Evolutionary conservation across 345 rosid genomes (phyloP).

Genomic region (Gossypium thurberi): DNA sequence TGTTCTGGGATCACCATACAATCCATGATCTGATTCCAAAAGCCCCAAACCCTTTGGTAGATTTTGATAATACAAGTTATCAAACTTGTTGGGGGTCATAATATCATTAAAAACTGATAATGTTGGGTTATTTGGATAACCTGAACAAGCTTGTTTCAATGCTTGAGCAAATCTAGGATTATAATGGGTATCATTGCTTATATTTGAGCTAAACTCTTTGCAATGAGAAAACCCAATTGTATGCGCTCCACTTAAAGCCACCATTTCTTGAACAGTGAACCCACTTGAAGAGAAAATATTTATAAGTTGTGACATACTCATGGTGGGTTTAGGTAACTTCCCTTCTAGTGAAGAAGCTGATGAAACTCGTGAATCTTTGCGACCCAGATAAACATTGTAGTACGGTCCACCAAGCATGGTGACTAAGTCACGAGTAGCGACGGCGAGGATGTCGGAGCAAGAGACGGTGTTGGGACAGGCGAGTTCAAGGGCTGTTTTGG

Average conservation of each 20-base stretch:
- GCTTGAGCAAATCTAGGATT: conserved; percentile 67
- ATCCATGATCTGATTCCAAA: conserved; percentile 68
- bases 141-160: conserved; percentile 56
- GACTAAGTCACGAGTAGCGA: conserved; percentile 73
- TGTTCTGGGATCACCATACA: conserved; percentile 49
- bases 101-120: conserved; percentile 83
- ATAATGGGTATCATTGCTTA: conserved; percentile 45
- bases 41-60: conserved; percentile 73
- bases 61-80: conserved; percentile 75
- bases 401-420: conserved; percentile 67
- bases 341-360: conserved; percentile 37
- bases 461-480: conserved; percentile 80
- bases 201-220: conserved; percentile 47
- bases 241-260: conserved; percentile 86
- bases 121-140: conserved; percentile 54
- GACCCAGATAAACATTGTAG: conserved; percentile 65
- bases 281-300: conserved; percentile 48
- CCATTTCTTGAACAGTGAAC: conserved; percentile 72
- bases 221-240: conserved; percentile 94
- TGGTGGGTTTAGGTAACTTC: conserved; percentile 58
- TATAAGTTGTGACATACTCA: conserved; percentile 45
- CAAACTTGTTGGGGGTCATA: conserved; percentile 85
- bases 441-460: conserved; percentile 85
- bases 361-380: conserved; percentile 57
- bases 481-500: conserved; percentile 87